These are phyloP conservation scores for Coniferiporia weirii DNA, from an alignment of 1,284 basidiomycete genomes.

Conservation along the genomic window DNA sequence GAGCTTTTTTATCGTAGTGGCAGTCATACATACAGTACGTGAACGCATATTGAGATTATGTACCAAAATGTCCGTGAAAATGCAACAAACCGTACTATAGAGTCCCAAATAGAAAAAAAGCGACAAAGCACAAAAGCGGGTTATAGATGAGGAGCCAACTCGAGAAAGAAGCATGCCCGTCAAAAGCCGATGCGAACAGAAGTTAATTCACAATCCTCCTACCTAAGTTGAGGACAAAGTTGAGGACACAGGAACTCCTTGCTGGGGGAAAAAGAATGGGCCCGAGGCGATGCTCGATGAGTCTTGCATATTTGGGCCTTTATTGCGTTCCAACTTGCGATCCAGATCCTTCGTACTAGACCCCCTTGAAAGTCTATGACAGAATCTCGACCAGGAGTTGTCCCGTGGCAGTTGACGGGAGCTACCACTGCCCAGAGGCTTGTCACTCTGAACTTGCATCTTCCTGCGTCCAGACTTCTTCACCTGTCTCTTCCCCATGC, in stretches of 20 bases:
- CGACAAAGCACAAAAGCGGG: too few species aligned
- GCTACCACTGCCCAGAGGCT: not conserved
- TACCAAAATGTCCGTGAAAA: too few species aligned
- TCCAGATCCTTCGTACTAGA: not conserved
- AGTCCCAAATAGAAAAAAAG: too few species aligned
- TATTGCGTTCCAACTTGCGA: not conserved
- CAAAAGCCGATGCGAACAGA: too few species aligned
- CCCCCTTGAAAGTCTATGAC: not conserved
- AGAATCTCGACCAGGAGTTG: constrained; percentile 8
- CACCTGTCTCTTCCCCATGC: not conserved
- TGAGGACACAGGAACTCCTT: not conserved
- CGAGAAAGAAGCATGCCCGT: too few species aligned
- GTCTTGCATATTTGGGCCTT: not conserved
- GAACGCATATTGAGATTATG: too few species aligned
- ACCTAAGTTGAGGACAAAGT: too few species aligned
- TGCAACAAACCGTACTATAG: too few species aligned
- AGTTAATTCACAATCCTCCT: too few species aligned
- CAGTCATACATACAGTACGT: too few species aligned
- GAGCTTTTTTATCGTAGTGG: too few species aligned
- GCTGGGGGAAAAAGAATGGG: constrained; percentile 1
- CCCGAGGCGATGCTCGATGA: constrained; percentile 3
- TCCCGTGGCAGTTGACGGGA: not conserved
- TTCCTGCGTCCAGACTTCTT: not conserved
- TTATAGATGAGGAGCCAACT: too few species aligned
- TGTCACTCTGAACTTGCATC: not conserved